phyloP scores from a whole-genome alignment of 306 rosid genomes.

The Leucaena leucocephala region DNA sequence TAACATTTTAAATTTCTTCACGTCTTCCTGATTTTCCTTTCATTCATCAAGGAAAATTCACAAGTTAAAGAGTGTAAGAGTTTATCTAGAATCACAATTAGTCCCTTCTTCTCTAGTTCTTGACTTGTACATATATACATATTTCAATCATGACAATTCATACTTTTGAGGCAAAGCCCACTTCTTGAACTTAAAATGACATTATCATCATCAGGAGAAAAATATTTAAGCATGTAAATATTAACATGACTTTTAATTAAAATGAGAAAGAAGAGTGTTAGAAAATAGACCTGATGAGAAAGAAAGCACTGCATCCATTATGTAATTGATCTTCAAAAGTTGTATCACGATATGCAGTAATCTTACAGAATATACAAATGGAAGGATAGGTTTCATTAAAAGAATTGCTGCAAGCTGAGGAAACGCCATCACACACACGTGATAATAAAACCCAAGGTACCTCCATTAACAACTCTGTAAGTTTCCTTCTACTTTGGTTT shows the following conservation, averaged over 20 bases:
- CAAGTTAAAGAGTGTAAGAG: not conserved
- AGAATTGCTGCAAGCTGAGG: conserved; percentile 30
- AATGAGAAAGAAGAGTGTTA: not conserved
- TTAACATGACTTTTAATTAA: not conserved
- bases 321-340: conserved; percentile 17
- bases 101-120: too few relatives aligned
- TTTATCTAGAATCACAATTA: not conserved
- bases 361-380: conserved; percentile 28
- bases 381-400: conserved; percentile 36
- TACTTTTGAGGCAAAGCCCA: too few relatives aligned
- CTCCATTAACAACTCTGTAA: conserved; percentile 34
- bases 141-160: not conserved
- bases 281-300: conserved; percentile 12
- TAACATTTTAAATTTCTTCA: not conserved
- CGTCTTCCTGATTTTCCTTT: not conserved
- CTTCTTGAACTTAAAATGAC: not conserved
- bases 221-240: not conserved
- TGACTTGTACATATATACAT: too few relatives aligned
- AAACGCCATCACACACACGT: conserved; percentile 16
- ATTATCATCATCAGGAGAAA: too few relatives aligned
- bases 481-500: conserved; percentile 14
- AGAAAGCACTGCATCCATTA: conserved; percentile 10
- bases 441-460: conserved; percentile 24
- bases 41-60: conserved; percentile 1
- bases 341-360: not conserved